Evolutionary conservation across 164 flowering plant genomes (phyloP).

Genomic region (Chimonanthus praecox): DNA sequence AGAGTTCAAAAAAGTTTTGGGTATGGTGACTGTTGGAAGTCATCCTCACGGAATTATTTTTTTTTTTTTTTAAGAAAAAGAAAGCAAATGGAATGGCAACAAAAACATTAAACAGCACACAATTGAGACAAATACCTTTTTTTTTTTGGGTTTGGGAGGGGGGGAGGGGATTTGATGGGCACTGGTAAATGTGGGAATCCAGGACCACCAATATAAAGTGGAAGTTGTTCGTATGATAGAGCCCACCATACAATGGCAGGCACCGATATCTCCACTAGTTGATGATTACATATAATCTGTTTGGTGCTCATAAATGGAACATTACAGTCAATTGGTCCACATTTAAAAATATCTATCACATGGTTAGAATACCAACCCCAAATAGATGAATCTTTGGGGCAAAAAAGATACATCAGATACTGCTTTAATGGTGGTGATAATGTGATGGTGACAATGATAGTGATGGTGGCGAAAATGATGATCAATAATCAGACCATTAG

Average conservation of each 20-base stretch:
- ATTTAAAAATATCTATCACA: background rate
- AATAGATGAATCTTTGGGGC: too few species aligned
- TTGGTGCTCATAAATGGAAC: background rate
- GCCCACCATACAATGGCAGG: background rate
- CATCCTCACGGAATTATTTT: background rate
- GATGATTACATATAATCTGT: too few species aligned
- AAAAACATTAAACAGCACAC: background rate
- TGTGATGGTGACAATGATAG: too few species aligned
- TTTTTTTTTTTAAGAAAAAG: background rate
- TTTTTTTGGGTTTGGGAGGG: too few species aligned
- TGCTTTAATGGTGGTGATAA: too few species aligned
- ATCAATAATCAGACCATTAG: too few species aligned
- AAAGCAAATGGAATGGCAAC: background rate
- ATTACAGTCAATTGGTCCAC: background rate
- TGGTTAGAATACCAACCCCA: background rate
- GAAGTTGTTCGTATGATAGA: background rate
- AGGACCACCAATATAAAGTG: background rate
- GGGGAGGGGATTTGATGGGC: background rate
- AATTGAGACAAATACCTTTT: background rate
- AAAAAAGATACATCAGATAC: too few species aligned
- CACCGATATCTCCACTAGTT: too few species aligned
- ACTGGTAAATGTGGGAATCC: background rate
- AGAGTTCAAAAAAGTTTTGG: background rate
- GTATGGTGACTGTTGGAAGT: background rate
- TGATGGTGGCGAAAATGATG: too few species aligned